These are phyloP conservation scores for Aspergillus carbonarius DNA, from an alignment of 2,329 filamentous ascomycete genomes.

Conservation along the genomic window DNA sequence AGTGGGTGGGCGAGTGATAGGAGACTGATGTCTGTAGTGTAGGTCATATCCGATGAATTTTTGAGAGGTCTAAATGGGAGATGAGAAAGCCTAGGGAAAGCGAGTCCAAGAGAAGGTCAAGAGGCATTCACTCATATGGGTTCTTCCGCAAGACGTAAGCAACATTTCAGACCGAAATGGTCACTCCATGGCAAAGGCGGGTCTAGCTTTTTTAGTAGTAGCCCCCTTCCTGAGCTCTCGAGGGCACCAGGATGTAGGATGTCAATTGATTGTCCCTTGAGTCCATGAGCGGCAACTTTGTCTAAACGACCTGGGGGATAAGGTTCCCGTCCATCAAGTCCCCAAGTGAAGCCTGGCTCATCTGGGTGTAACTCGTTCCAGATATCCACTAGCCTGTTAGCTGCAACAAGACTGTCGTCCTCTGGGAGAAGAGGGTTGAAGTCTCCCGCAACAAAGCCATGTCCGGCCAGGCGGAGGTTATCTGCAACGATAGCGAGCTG, in stretches of 20 bases:
- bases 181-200: background rate
- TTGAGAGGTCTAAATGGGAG: background rate
- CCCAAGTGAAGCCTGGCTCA: slow-evolving; percentile 41
- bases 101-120: background rate
- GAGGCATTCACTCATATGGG: background rate
- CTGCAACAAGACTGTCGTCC: slow-evolving; percentile 31
- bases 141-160: background rate
- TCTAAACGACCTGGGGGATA: slow-evolving; percentile 40
- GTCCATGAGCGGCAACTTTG: slow-evolving; percentile 35
- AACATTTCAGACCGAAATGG: background rate
- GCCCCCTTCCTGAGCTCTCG: background rate
- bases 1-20: background rate
- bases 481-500: slow-evolving; percentile 30
- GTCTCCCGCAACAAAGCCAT: slow-evolving; percentile 41
- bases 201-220: background rate
- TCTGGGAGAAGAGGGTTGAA: slow-evolving; percentile 42
- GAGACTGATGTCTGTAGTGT: background rate
- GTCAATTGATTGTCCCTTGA: slow-evolving; percentile 22
- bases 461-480: slow-evolving; percentile 25
- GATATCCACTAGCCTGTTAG: slow-evolving; percentile 37
- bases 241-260: slow-evolving; percentile 18
- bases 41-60: background rate
- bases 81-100: background rate
- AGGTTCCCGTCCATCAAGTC: slow-evolving; percentile 31
- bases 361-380: slow-evolving; percentile 31